A percentile compares a stretch with the other conserved stretches of the same genome.
Evolutionary conservation across 1,284 basidiomycete genomes (phyloP).

Genomic region (Psilocybe mexicana): DNA sequence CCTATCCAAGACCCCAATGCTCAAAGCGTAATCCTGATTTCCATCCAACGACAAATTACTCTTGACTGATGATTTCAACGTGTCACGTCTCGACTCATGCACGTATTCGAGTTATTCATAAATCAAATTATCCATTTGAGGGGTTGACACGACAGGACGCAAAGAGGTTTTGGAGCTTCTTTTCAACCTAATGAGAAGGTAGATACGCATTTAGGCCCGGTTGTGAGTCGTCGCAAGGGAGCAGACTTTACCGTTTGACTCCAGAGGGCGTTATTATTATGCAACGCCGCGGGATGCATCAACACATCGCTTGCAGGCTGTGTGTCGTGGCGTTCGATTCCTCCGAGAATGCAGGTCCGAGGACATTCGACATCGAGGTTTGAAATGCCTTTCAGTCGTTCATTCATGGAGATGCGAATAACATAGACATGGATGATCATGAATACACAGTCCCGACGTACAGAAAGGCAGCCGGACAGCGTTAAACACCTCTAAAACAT

Average conservation of each 20-base stretch:
- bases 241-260: not conserved
- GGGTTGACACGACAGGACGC: not conserved
- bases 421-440: too few relatives aligned
- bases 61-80: conserved; percentile 14
- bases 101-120: conserved; percentile 6
- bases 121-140: conserved; percentile 1
- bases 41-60: conserved; percentile 2
- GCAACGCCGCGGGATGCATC: conserved; percentile 5
- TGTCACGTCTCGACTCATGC: conserved; percentile 7
- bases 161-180: not conserved
- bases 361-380: not conserved
- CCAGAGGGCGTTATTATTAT: not conserved
- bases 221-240: not conserved
- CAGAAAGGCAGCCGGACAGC: too few relatives aligned
- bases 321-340: not conserved
- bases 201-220: conserved; percentile 2
- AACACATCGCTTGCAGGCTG: not conserved
- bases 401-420: not conserved
- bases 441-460: too few relatives aligned
- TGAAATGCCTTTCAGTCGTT: not conserved
- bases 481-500: too few relatives aligned
- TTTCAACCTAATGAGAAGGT: conserved; percentile 2
- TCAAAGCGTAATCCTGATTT: conserved; percentile 3
- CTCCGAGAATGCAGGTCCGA: conserved; percentile 1
- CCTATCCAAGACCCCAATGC: not conserved